Base-by-base conservation (phyloP, 208 protist species). In the Trypanosoma conorhini region DNA sequence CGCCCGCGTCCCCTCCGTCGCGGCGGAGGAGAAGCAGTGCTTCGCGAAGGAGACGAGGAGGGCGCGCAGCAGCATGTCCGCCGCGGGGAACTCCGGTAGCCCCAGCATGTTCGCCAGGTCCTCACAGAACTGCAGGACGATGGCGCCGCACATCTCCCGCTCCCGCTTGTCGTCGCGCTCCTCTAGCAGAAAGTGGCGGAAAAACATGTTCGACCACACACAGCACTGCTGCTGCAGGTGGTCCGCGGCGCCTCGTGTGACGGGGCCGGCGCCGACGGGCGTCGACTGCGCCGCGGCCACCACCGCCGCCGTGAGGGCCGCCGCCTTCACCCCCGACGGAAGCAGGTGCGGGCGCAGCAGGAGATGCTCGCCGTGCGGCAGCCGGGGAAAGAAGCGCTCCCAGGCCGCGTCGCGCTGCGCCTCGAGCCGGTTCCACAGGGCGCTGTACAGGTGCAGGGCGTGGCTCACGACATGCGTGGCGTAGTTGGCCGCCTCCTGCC, bases 201-300 rank as follows among this genome's bases (percentile, higher is more conserved):
- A 35, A 52, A 93, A 77, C 19, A 69, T n/a, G 22, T 48, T 60
- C 19, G 78, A 75, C 87, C 86, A 93, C 51, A 64, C 8, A 2
- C 62, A 54, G 68, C 85, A 90, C 77, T 96, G 91, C 65, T 85
- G 76, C 58, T 86, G 76, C 55, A 95, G 62, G 1, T 61, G 59
- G 28, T 83, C 78, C 13, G 65, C 78, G 31, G 60, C 24, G 13
- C 28, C 59, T 40, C 26, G 19, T 52, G 52, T 70, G 48, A 77
- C 64, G 15, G 62, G 51, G 13, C 79, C 75, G 8, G 40, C 35
- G 38, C 62, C 35, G 48, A 86, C 52, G 26, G 80, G 83, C 26
- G 67, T 66, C 13, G 88, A 96, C 78, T 96, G 91, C 52, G 88
- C 88, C n/a, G 82, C 87, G 7, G 75, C 69, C 24, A 95, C 79